A percentile compares a stretch with the other conserved stretches of the same genome.
These are phyloP conservation scores for Acanthamoeba triangularis DNA, from an alignment of 208 protist genomes.

Conservation along the genomic window DNA sequence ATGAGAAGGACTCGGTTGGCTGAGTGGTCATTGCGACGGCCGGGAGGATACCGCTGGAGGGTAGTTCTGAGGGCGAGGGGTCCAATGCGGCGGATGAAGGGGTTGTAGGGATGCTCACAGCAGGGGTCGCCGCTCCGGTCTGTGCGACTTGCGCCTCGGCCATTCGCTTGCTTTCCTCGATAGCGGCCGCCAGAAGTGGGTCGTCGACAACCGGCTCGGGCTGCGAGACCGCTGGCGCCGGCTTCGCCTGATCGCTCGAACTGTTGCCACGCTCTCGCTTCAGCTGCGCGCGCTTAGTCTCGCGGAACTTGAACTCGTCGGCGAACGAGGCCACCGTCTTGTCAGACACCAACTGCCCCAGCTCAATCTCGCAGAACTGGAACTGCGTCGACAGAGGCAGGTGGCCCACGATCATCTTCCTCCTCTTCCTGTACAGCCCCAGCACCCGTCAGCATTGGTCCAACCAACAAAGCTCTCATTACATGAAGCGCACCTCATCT, in stretches of 20 bases:
- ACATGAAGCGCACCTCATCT: constrained; percentile 20
- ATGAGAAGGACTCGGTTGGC: too few species aligned
- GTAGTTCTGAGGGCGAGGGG: background rate
- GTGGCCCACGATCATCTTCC: constrained; percentile 64
- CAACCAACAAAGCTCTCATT: background rate
- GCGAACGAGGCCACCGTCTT: constrained; percentile 23
- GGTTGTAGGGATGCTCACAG: background rate
- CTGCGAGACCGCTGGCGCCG: background rate
- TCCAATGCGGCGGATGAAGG: background rate
- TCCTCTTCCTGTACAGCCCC: background rate
- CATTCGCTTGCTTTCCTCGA: background rate
- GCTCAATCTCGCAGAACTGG: constrained; percentile 59
- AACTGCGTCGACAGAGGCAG: constrained; percentile 54
- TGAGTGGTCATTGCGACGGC: too few species aligned
- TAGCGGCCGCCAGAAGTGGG: background rate
- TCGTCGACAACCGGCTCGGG: background rate
- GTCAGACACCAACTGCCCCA: background rate
- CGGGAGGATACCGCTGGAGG: background rate
- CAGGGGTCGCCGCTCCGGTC: background rate
- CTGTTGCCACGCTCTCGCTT: background rate
- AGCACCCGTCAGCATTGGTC: background rate
- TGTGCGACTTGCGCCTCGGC: background rate
- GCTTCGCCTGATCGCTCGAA: background rate
- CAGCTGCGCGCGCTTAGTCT: background rate
- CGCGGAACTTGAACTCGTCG: constrained; percentile 53